Evolutionary conservation across 2,329 filamentous ascomycete species (phyloP), one percentile per base, ranked within the genome.

Genomic region (Trichoderma sp.): DNA sequence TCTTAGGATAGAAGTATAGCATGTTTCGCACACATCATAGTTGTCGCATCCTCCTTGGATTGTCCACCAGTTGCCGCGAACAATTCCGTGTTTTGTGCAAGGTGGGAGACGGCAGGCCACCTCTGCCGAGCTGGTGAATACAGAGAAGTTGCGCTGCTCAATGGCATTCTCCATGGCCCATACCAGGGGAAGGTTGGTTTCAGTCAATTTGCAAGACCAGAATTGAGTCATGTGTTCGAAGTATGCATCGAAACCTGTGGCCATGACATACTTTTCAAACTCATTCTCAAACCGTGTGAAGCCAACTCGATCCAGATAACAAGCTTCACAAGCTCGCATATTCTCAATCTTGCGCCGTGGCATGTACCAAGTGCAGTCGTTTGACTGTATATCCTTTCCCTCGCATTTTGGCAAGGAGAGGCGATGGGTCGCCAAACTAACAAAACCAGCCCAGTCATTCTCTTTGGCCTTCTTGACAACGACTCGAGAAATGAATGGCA

Each of bases 21-120:
- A 85, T 4, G 82, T 81, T 33, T 84, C 81, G 38, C 84, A 85
- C 0, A 85, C 77, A 14, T 78, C 77, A 8, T 80, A 79, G 0
- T 78, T 79, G 0, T 76, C 73, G 14, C 80, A 79, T 0, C 76
- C 79, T 1, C 80, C 80, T 0, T 71, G 18, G 1, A 84, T 50
- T 0, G 83, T 84, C 80, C 83, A 85, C 82, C 83, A 84, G 1
- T 80, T 83, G 1, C 83, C 82, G 2, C 81, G 75, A 0, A 79
- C 60, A 29, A 84, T 80, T 0, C 82, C 83, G 1, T 81, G 68
- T 0, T 74, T 74, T 0, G 80, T 81, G 35, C 84, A 85, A 0
- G 79, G 79, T 0, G 81, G 77, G 1, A 81, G 76, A 0, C 72
- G 65, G 6, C 75, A 74, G 6, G 84, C 78, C 0, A 71, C 75